A percentile compares a stretch with the other conserved stretches of the same genome.
These are phyloP conservation scores for Malus hybrid DNA, from an alignment of 331 rosid genomes.

Conservation along the genomic window DNA sequence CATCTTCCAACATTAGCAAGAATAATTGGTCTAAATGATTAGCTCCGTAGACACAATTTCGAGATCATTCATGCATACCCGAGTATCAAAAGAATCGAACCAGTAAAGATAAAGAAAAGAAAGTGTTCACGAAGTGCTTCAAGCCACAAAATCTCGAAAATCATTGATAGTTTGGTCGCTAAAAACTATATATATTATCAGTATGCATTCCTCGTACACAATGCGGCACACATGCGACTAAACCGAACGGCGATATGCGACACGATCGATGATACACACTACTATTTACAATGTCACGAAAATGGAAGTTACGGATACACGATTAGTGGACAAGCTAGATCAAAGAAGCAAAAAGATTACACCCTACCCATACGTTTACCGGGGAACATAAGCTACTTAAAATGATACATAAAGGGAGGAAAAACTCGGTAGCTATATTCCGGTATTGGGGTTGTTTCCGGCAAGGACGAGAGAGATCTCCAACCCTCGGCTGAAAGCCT, in stretches of 20 bases:
- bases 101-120: too few relatives aligned
- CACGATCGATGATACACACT: background rate
- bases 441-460: conserved; percentile 77
- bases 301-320: background rate
- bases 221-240: background rate
- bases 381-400: background rate
- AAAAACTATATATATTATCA: background rate
- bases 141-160: background rate
- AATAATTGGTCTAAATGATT: too few relatives aligned
- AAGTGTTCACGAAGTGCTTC: background rate
- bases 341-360: background rate
- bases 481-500: conserved; percentile 90
- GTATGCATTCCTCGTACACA: background rate
- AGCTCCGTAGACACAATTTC: too few relatives aligned
- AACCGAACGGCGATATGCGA: background rate
- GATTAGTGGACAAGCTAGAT: background rate
- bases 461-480: conserved; percentile 91
- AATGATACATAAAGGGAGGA: background rate
- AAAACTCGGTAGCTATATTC: conserved; percentile 21
- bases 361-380: background rate
- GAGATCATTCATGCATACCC: too few relatives aligned
- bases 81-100: too few relatives aligned
- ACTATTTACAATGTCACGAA: background rate
- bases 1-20: too few relatives aligned
- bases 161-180: background rate